Percentiles rank a stretch among this genome's conserved stretches.
Evolutionary conservation across 441 rosid genomes (phyloP).

Genomic region (Adansonia grandidieri): DNA sequence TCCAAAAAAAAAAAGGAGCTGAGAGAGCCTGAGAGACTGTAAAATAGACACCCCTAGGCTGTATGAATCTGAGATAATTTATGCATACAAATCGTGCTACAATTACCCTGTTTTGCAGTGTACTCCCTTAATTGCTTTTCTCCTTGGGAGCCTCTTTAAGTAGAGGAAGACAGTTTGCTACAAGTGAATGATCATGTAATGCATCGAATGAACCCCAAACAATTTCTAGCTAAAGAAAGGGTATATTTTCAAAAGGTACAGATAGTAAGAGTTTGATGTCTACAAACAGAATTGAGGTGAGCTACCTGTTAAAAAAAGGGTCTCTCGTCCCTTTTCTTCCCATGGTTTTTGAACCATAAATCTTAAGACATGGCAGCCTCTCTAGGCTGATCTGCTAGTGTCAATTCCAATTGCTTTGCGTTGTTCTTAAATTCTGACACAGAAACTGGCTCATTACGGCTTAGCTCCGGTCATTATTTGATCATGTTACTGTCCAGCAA

Average conservation of each 20-base stretch:
- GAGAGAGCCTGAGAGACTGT: neutral
- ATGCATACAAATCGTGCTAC: constrained; percentile 8
- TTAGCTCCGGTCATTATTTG: neutral
- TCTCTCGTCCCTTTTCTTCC: neutral
- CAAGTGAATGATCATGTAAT: neutral
- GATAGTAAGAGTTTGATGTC: neutral
- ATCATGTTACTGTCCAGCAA: too few relatives aligned
- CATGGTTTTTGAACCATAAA: neutral
- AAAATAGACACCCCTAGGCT: neutral
- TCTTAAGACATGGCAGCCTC: neutral
- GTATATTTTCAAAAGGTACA: neutral
- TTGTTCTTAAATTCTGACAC: neutral
- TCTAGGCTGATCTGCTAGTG: neutral
- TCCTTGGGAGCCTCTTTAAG: too few relatives aligned
- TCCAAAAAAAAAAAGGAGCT: neutral
- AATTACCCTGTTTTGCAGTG: neutral
- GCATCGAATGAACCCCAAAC: neutral
- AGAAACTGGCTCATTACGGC: neutral
- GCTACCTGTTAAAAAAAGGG: neutral
- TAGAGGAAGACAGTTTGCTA: neutral
- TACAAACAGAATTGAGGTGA: neutral
- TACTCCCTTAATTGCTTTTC: neutral
- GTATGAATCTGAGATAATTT: neutral
- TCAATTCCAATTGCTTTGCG: neutral
- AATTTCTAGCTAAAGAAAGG: neutral